Evolutionary conservation across 2,329 filamentous ascomycete species (phyloP), one percentile per base, ranked within the genome.

Genomic region (Apiospora pterosperma): DNA sequence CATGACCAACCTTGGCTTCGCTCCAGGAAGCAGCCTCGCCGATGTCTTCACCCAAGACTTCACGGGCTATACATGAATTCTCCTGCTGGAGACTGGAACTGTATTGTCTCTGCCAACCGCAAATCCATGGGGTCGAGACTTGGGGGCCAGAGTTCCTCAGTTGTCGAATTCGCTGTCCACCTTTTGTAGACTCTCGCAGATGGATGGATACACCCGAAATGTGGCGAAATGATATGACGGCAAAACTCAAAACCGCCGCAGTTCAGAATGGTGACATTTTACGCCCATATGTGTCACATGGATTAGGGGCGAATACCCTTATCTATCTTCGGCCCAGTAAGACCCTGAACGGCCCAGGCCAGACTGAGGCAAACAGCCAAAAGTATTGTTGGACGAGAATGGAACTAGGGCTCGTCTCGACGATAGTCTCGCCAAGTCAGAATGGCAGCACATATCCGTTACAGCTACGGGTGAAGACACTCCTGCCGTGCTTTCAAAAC

Each of bases 1-100:
- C 69, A 88, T 90, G 87, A 82, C 86, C 55, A 90, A 90, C 69
- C 78, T 90, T 23, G 88, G 88, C 0, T 89, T 90, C 72, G 86
- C 84, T 1, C 87, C 88, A 0, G 87, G 87, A 31, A 83, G 85
- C 38, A 86, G 88, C 64, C 78, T 89, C 61, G 80, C 82, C 0
- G 85, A 88, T 48, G 67, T 71, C 5, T 67, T 69, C 38, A 67
- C 69, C 7, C 67, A 71, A 52, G 69, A 72, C 34, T 72, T 70
- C 44, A 69, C 65, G 66, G 70, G 66, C 4, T 71, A 68, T 62
- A 65, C 65, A 61, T 69, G 36, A 62, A 7, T n/a, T 5, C 16
- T 0, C 34, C 8, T 21, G 28, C 16, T 34, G 48, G 11, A 31
- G 6, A 55, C 3, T 21, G 59, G 42, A 3, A 59, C 61, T 28